These are phyloP conservation scores for Letharia lupina DNA, from an alignment of 495 filamentous ascomycete genomes.

Conservation along the genomic window DNA sequence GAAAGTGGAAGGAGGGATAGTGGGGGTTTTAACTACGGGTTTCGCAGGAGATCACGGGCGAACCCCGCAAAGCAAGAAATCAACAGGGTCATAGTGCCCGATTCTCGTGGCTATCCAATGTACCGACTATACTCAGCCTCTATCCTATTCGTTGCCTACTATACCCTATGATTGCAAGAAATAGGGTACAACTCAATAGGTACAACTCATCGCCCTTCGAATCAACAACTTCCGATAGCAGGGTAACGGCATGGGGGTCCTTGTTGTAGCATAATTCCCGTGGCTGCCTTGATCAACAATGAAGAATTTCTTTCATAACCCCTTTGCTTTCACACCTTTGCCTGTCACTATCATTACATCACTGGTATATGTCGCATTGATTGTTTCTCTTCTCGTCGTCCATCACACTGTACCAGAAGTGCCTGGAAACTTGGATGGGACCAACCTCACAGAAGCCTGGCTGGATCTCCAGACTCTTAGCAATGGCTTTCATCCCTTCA, in stretches of 20 bases:
- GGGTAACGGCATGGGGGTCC: neutral
- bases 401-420: slow-evolving; percentile 66
- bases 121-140: neutral
- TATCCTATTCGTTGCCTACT: neutral
- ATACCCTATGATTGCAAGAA: neutral
- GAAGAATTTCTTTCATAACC: slow-evolving; percentile 34
- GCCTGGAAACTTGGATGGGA: slow-evolving; percentile 51
- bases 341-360: slow-evolving; percentile 67
- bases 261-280: neutral
- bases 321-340: slow-evolving; percentile 54
- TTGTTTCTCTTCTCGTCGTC: slow-evolving; percentile 60
- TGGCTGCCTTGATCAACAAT: slow-evolving; percentile 12
- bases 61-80: neutral
- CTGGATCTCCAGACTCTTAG: slow-evolving; percentile 67
- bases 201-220: neutral
- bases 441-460: slow-evolving; percentile 82
- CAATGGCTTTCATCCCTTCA: slow-evolving; percentile 78
- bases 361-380: slow-evolving; percentile 58
- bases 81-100: neutral
- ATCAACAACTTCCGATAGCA: neutral
- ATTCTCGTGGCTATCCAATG: neutral
- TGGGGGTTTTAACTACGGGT: neutral
- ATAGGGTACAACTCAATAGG: too few species aligned
- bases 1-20: neutral
- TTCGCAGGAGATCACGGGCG: neutral